Base-by-base conservation (phyloP, 148 eudicot species). In the Amaranthus hypochondriacus region DNA sequence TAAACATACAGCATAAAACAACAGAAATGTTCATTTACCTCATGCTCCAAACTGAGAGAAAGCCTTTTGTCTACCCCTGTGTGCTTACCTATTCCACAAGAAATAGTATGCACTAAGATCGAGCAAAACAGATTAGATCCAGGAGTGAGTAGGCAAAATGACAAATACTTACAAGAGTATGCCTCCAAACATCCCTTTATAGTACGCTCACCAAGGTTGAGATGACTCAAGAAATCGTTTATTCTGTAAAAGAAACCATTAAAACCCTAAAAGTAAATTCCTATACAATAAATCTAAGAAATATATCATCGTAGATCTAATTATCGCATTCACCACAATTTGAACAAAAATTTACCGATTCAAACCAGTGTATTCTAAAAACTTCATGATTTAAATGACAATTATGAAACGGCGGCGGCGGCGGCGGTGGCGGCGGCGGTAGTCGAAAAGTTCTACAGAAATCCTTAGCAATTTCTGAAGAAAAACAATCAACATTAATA, bases 141-240 rank as follows among this genome's bases (percentile, higher is more conserved):
- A 5, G 21, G 5, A 50, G 9, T 4, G 12, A 7, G 5, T n/a
- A 14, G 4, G 56, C 49, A 60, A 50, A 15, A 65, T 56, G 18
- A 13, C 56, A 52, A 7, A 56, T 21, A 77, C 97, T 88, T 81
- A 95, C 98, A 95, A 54, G 98, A 95, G 83, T 95, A 95, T 5
- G 96, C 98, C 88, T 95, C 98, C 68, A 95, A 87, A 69, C 87
- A 86, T 76, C 92, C 98, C 76, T 86, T 88, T 65, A 95, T 89
- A 21, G 97, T 95, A 39, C 96, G 96, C 74, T 90, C 97, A 77
- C 98, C 98, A 44, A 95, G 92, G 83, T 88, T 84, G 65, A 95
- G 59, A 80, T 86, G 87, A 75, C 84, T 84, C 81, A 95, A 73
- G 77, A 95, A 95, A 77, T 87, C 89, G 81, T 84, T 87, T 70